phyloP scores from a whole-genome alignment of 768 basidiomycete genomes.

The Tulasnella sp. region DNA sequence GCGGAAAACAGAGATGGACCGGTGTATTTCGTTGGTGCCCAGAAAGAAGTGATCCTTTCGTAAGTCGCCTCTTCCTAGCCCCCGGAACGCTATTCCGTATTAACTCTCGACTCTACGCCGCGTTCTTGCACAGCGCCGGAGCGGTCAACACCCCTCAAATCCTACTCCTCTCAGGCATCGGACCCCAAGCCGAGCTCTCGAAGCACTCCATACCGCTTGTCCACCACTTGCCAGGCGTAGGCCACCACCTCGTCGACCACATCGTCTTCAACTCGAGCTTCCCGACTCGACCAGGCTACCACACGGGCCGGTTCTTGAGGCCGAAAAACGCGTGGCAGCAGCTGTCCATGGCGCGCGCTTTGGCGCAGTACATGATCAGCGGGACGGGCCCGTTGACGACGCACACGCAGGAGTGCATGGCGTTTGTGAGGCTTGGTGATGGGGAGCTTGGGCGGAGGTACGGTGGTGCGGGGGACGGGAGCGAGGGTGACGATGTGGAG shows the following conservation, averaged over 20 bases:
- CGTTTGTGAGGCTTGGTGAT: conserved; percentile 11
- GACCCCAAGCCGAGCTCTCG: conserved; percentile 62
- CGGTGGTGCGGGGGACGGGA: background rate
- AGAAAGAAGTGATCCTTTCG: conserved; percentile 38
- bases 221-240: conserved; percentile 72
- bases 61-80: conserved; percentile 9
- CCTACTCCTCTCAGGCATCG: conserved; percentile 59
- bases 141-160: conserved; percentile 47
- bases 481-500: background rate
- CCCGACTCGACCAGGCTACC: background rate
- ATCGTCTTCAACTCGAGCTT: conserved; percentile 44
- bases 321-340: background rate
- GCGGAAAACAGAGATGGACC: conserved; percentile 21
- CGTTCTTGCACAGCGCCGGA: conserved; percentile 41
- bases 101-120: background rate
- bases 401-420: conserved; percentile 22
- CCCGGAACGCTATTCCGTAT: too few relatives aligned
- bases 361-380: background rate
- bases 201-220: conserved; percentile 59
- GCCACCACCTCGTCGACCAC: conserved; percentile 74
- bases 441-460: background rate
- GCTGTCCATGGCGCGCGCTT: background rate
- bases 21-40: conserved; percentile 30
- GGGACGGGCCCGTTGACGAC: conserved; percentile 25
- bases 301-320: background rate